Evolutionary conservation across 768 basidiomycete genomes (phyloP).

Genomic region (Pleurotus citrinopileatus): DNA sequence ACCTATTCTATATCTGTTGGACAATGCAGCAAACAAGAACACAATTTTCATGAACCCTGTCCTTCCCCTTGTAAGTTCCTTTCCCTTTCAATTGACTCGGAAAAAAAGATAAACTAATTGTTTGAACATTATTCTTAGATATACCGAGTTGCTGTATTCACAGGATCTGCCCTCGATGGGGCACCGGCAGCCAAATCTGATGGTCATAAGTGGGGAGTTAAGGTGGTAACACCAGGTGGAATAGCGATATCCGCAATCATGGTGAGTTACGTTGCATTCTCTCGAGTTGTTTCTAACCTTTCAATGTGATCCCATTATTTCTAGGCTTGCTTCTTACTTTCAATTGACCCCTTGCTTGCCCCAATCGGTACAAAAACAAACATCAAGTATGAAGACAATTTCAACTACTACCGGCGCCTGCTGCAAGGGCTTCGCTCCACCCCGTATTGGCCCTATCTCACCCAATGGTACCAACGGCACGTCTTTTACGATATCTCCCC

Average conservation of each 20-base stretch:
- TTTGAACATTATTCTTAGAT: not conserved
- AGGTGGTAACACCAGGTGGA: not conserved
- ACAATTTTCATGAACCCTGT: not conserved
- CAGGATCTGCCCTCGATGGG: not conserved
- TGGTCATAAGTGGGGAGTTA: not conserved
- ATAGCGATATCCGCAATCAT: not conserved
- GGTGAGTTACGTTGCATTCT: not conserved
- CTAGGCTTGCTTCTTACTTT: not conserved
- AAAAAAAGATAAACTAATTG: too few relatives aligned
- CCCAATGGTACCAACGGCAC: not conserved
- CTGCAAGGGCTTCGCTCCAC: not conserved
- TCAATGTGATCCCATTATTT: not conserved
- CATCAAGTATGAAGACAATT: slow-evolving; percentile 1
- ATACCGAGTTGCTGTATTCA: not conserved
- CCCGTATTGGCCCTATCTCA: not conserved
- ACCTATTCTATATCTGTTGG: not conserved
- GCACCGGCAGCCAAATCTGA: not conserved
- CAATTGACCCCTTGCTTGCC: not conserved
- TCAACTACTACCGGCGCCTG: not conserved
- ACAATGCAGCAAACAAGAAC: not conserved
- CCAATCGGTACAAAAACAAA: not conserved
- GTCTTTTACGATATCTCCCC: not conserved
- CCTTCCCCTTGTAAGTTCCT: not conserved
- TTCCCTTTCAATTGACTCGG: not conserved
- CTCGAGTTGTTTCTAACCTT: not conserved